phyloP scores from a whole-genome alignment of 2,329 filamentous ascomycete genomes.

The Parastagonospora avenae region DNA sequence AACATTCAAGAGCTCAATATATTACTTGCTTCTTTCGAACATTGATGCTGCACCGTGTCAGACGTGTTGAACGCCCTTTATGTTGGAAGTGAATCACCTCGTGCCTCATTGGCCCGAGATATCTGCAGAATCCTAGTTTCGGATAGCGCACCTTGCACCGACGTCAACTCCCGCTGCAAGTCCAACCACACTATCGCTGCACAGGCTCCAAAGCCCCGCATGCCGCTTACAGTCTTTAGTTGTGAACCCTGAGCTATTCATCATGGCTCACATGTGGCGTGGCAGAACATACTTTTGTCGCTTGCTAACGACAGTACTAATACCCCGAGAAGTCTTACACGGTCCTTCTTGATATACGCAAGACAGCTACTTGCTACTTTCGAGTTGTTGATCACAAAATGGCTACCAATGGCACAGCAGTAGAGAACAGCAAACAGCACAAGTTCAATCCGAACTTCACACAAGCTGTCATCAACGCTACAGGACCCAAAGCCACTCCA shows the following conservation, averaged over 20 bases:
- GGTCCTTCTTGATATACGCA: too few species aligned
- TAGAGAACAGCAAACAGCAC: slow-evolving; percentile 24
- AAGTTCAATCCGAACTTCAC: slow-evolving; percentile 79
- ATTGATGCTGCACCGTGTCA: too few species aligned
- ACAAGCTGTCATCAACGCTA: slow-evolving; percentile 71
- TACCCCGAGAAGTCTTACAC: background rate
- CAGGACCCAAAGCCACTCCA: slow-evolving; percentile 70
- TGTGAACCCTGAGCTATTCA: slow-evolving; percentile 7
- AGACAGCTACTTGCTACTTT: background rate
- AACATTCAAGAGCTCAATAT: too few species aligned
- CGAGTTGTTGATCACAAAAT: slow-evolving; percentile 12
- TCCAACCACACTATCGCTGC: slow-evolving; percentile 2
- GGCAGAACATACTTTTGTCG: background rate
- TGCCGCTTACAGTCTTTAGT: slow-evolving; percentile 1
- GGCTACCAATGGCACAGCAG: slow-evolving; percentile 23
- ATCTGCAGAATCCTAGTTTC: slow-evolving; percentile 6
- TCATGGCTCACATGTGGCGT: background rate
- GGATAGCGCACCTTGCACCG: slow-evolving; percentile 25
- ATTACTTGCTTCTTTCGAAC: too few species aligned
- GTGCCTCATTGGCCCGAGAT: slow-evolving; percentile 12
- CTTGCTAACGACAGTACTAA: slow-evolving; percentile 1
- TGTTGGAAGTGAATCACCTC: background rate
- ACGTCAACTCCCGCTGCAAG: slow-evolving; percentile 20
- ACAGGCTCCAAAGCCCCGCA: slow-evolving; percentile 19
- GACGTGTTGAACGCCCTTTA: too few species aligned